Evolutionary conservation across 768 basidiomycete genomes (phyloP).

Genomic region (Trametes gibbosa): DNA sequence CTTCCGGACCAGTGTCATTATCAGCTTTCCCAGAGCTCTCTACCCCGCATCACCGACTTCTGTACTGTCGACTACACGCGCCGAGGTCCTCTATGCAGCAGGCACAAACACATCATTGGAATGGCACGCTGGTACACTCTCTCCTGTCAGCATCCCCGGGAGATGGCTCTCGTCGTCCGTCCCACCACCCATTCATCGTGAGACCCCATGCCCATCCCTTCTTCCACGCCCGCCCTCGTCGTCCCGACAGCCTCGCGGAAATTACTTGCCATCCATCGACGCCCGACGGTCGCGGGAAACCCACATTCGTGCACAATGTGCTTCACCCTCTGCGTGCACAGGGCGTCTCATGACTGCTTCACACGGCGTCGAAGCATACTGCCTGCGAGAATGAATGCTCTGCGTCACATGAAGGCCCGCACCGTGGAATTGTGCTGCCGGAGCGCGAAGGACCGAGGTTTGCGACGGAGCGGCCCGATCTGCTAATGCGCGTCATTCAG

Average conservation of each 20-base stretch:
- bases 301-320: neutral
- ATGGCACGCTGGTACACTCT: neutral
- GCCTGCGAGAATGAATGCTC: too few species aligned
- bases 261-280: neutral
- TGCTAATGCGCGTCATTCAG: neutral
- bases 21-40: neutral
- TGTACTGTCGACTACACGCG: neutral
- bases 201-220: neutral
- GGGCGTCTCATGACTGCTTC: slow-evolving; percentile 1
- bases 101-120: neutral
- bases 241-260: neutral
- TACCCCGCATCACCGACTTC: neutral
- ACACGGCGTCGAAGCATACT: neutral
- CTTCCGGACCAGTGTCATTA: neutral
- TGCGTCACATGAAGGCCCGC: neutral
- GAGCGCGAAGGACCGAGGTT: too few species aligned
- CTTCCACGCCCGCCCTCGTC: neutral
- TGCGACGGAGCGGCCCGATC: neutral
- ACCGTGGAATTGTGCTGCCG: neutral
- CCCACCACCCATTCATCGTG: neutral
- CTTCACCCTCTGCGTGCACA: neutral
- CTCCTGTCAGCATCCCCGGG: neutral
- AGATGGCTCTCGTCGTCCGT: neutral
- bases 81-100: neutral
- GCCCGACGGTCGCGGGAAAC: slow-evolving; percentile 13